These are phyloP conservation scores for Fremontodendron californicum DNA, from an alignment of 345 rosid species.

Conservation along the genomic window DNA sequence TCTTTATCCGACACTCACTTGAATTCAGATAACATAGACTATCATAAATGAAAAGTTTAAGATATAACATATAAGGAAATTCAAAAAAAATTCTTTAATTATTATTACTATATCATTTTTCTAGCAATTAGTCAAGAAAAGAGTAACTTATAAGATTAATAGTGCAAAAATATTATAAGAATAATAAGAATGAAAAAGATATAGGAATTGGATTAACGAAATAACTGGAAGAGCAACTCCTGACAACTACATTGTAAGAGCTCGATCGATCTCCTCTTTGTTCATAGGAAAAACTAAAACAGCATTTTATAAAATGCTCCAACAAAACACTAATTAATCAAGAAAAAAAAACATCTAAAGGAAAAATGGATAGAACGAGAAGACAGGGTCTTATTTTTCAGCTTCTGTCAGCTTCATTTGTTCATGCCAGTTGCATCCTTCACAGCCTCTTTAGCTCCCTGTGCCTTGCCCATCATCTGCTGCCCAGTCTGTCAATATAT, in stretches of 20 bases:
- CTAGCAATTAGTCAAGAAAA: too few species aligned
- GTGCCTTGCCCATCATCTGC: background rate
- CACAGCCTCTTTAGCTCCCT: constrained; percentile 3
- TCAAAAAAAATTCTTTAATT: too few species aligned
- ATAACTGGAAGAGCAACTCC: background rate
- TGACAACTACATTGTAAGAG: background rate
- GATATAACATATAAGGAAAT: too few species aligned
- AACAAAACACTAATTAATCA: background rate
- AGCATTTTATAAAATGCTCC: background rate
- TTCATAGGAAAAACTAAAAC: background rate
- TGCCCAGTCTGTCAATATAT: background rate
- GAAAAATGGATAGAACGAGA: background rate
- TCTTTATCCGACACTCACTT: too few species aligned
- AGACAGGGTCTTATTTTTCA: background rate
- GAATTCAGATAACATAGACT: too few species aligned
- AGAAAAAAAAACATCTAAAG: background rate
- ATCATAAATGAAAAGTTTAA: too few species aligned
- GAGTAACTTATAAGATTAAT: too few species aligned
- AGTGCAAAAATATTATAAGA: too few species aligned
- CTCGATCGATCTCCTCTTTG: background rate
- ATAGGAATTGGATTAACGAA: background rate
- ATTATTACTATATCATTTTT: too few species aligned
- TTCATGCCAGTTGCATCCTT: constrained; percentile 8
- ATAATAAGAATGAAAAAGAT: background rate
- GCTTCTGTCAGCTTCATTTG: background rate